A percentile compares a stretch with the other conserved stretches of the same genome.
Evolutionary conservation across 2,329 filamentous ascomycete genomes (phyloP).

Genomic region (Aspergillus luchuensis): DNA sequence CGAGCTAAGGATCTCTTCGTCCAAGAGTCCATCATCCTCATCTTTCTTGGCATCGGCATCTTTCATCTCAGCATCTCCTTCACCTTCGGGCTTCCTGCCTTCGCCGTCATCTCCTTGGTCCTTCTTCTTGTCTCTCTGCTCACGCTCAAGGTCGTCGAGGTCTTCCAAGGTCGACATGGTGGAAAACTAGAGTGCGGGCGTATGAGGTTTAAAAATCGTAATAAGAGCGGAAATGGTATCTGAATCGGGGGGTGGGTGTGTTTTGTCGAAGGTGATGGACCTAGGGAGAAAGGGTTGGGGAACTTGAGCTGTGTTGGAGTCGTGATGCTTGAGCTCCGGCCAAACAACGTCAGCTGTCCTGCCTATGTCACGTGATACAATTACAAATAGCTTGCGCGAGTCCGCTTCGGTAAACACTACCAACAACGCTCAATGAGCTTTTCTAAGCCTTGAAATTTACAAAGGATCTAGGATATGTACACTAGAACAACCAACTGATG

Average conservation of each 20-base stretch:
- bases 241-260: constrained; percentile 14
- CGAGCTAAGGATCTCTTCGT: constrained; percentile 88
- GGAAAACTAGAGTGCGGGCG: background rate
- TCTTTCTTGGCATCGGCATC: constrained; percentile 73
- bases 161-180: constrained; percentile 88
- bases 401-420: background rate
- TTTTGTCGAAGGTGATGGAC: constrained; percentile 17
- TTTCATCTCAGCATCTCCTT: constrained; percentile 87
- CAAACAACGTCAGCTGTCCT: constrained; percentile 40
- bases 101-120: constrained; percentile 60
- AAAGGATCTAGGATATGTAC: background rate
- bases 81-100: constrained; percentile 58
- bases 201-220: background rate
- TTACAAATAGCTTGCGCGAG: constrained; percentile 18
- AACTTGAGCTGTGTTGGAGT: constrained; percentile 16
- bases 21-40: constrained; percentile 78
- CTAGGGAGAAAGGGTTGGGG: constrained; percentile 11
- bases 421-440: background rate
- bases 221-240: background rate
- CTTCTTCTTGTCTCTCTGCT: constrained; percentile 73
- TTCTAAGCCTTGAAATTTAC: background rate
- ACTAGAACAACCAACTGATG: background rate
- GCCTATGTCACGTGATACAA: constrained; percentile 32
- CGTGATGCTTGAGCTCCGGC: constrained; percentile 33
- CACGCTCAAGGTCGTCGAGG: constrained; percentile 83